Percentiles rank a stretch among this genome's conserved stretches.
These are phyloP conservation scores for Acacia pycnantha DNA, from an alignment of 331 rosid species.

Conservation along the genomic window DNA sequence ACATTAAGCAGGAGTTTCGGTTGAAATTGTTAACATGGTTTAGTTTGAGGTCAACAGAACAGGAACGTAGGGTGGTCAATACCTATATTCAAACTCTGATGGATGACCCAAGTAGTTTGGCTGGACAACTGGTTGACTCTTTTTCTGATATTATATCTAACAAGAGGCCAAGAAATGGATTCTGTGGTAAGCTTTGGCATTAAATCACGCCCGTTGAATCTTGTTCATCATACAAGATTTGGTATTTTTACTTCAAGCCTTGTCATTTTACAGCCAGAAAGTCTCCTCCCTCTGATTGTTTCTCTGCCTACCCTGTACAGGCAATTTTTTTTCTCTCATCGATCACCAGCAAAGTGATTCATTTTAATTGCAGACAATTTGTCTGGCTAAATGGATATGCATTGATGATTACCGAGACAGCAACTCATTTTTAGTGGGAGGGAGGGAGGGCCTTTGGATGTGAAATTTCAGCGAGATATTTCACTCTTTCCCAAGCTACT, in stretches of 20 bases:
- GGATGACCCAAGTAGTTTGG: slow-evolving; percentile 97
- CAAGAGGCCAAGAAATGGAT: slow-evolving; percentile 85
- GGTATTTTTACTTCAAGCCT: slow-evolving; percentile 36
- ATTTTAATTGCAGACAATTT: slow-evolving; percentile 51
- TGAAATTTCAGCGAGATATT: slow-evolving; percentile 54
- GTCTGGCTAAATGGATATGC: slow-evolving; percentile 57
- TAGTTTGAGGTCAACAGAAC: slow-evolving; percentile 97
- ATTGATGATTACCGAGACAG: slow-evolving; percentile 62
- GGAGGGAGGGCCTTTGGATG: slow-evolving; percentile 51
- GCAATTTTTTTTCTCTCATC: slow-evolving; percentile 50
- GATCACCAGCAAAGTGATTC: slow-evolving; percentile 63
- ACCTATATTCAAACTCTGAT: slow-evolving; percentile 94
- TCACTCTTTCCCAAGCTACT: slow-evolving; percentile 40
- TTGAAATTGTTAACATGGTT: slow-evolving; percentile 97
- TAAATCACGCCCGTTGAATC: slow-evolving; percentile 45
- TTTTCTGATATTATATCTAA: slow-evolving; percentile 84
- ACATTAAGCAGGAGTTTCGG: slow-evolving; percentile 86
- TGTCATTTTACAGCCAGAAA: slow-evolving; percentile 32
- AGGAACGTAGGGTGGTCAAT: slow-evolving; percentile 96
- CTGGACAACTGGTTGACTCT: slow-evolving; percentile 95
- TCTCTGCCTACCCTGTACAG: slow-evolving; percentile 72
- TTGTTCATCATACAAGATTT: slow-evolving; percentile 39
- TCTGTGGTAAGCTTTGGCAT: slow-evolving; percentile 59
- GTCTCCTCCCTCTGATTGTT: slow-evolving; percentile 54
- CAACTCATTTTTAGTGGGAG: slow-evolving; percentile 54